Conservation (phyloP, 1,284 basidiomycete genomes). For the Schizophyllum commune region DNA sequence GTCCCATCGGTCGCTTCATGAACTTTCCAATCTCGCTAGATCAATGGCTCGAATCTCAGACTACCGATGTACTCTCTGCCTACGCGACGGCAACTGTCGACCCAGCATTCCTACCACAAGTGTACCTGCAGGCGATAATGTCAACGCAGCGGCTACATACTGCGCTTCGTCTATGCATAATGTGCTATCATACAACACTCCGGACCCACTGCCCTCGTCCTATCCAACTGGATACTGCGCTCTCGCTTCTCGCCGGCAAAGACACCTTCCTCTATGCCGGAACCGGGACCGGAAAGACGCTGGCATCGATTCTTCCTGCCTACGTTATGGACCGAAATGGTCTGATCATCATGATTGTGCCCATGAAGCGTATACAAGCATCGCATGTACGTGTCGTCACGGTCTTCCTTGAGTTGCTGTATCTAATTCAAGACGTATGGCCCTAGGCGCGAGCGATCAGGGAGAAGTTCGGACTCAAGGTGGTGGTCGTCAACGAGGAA, state of each 20-base stretch:
- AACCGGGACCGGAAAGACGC: conserved; percentile 7
- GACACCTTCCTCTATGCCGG: background rate
- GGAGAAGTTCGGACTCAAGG: conserved; percentile 15
- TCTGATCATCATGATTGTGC: conserved; percentile 16
- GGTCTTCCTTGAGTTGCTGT: background rate
- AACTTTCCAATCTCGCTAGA: background rate
- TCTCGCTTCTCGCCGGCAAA: background rate
- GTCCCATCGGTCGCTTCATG: too few species aligned
- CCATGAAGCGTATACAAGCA: conserved; percentile 20
- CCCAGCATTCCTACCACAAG: background rate
- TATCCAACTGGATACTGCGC: background rate
- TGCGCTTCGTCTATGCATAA: background rate
- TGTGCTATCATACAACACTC: background rate
- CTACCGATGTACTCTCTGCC: background rate
- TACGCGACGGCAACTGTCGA: background rate
- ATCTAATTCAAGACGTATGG: background rate
- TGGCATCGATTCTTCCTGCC: conserved; percentile 1
- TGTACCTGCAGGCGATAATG: background rate
- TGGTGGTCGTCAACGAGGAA: conserved; percentile 22
- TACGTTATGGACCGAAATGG: background rate
- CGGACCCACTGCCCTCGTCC: background rate
- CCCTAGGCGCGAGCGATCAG: conserved; percentile 12
- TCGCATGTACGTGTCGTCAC: conserved; percentile 12
- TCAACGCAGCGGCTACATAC: background rate
- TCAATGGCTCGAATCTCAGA: background rate